Conservation (phyloP, 129 eudicot species). For the Flaveria ramosissima region DNA sequence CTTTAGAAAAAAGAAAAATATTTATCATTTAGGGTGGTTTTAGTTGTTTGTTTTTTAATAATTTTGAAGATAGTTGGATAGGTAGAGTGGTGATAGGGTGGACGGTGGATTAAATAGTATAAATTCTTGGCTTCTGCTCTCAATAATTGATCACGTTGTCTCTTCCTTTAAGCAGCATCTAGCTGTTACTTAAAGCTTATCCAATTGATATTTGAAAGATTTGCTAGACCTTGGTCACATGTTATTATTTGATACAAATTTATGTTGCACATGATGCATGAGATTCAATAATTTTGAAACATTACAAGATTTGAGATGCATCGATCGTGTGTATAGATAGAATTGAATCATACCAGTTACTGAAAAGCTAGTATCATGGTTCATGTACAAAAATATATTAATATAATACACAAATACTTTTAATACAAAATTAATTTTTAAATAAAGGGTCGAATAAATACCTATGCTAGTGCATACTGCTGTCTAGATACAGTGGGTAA, state of each 20-base stretch:
- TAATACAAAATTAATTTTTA: neutral
- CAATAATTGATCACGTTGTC: constrained; percentile 25
- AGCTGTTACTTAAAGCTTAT: constrained; percentile 30
- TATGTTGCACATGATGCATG: constrained; percentile 8
- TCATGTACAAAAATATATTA: neutral
- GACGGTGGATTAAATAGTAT: constrained; percentile 3
- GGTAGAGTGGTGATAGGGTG: neutral
- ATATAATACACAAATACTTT: too few species aligned
- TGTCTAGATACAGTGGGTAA: too few species aligned
- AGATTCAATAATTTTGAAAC: neutral
- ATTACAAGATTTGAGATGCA: constrained; percentile 5
- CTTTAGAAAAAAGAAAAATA: neutral
- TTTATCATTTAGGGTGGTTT: neutral
- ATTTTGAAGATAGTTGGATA: constrained; percentile 2
- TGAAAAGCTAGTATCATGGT: neutral
- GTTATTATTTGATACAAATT: constrained; percentile 15
- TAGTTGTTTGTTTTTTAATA: neutral
- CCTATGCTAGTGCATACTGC: too few species aligned
- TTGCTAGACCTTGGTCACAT: constrained; percentile 3
- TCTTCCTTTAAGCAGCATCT: constrained; percentile 30
- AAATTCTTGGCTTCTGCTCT: neutral
- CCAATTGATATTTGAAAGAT: constrained; percentile 22
- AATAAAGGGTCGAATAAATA: neutral
- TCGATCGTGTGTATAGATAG: neutral
- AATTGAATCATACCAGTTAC: neutral